Base-by-base conservation (phyloP, 2,329 filamentous ascomycete species). In the Scedosporium boydii region DNA sequence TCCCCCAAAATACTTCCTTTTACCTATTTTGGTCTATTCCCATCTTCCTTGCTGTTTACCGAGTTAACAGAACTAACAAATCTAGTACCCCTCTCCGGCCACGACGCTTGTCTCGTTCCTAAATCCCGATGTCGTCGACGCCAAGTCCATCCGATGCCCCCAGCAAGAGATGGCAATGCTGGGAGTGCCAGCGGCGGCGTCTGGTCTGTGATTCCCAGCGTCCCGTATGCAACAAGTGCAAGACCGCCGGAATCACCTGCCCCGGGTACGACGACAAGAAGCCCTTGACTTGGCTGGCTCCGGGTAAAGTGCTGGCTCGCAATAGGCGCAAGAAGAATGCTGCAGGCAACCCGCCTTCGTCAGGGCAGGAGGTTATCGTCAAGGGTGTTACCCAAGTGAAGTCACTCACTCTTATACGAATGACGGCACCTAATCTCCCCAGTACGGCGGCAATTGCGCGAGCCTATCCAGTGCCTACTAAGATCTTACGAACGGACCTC, bases 121-220 rank as follows among this genome's bases (percentile, higher is more conserved):
- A 56, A 26, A 12, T 44, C 38, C 18, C n/a, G 10, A 14, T 55
- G 46, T 16, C 55, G 9, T 3, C 48, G 5, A 16, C n/a, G 38
- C 41, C 60, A 10, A 57, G 29, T 6, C 61, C 41, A 3, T 55
- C 58, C 1, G 53, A 62, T 6, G 27, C 12, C 7, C 27, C 62
- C 12, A 60, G 63, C 10, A 58, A 26, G 44, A 14, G 62, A 4
- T 69, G 66, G 58, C 73, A 76, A 60, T 78, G 76, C 65, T 78
- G 75, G 76, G 76, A 77, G 63, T 78, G 76, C 63, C 73, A 69
- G 23, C 72, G 75, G n/a, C 74, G 75, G 2, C 66, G 70, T 6
- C 65, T 77, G 6, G 75, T 75, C n/a, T 78, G 76, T 64, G 75
- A 78, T 64, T 71, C 70, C 16, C 66, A 65, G 16, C 69, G 63